These are phyloP conservation scores for Suillus spraguei DNA, from an alignment of 768 basidiomycete genomes.

Conservation along the genomic window DNA sequence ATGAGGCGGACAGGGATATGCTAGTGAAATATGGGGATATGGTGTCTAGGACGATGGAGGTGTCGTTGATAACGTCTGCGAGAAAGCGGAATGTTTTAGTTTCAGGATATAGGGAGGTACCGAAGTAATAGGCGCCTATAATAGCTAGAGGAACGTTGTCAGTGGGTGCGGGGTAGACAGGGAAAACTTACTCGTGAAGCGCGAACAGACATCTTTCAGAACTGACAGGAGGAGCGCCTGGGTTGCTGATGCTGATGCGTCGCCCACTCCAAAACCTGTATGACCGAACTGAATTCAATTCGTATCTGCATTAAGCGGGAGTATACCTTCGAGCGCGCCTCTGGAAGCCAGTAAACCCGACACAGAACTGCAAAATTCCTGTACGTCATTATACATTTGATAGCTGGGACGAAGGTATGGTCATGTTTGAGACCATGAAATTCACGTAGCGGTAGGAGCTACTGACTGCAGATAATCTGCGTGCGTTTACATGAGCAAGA, in stretches of 20 bases:
- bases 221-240: constrained; percentile 65
- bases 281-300: background rate
- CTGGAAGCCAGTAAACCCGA: constrained; percentile 65
- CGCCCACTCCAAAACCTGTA: constrained; percentile 69
- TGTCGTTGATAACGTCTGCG: constrained; percentile 68
- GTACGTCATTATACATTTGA: constrained; percentile 65
- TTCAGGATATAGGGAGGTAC: constrained; percentile 67
- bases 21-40: constrained; percentile 56
- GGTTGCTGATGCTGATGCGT: constrained; percentile 65
- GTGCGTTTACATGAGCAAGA: constrained; percentile 5
- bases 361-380: constrained; percentile 72
- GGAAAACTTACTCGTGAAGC: constrained; percentile 56
- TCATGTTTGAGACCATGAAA: constrained; percentile 12
- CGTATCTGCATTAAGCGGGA: background rate
- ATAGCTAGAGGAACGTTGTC: constrained; percentile 49
- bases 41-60: constrained; percentile 59
- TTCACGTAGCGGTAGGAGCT: constrained; percentile 3
- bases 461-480: constrained; percentile 57
- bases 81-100: constrained; percentile 70
- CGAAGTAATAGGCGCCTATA: constrained; percentile 58
- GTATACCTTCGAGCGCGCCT: constrained; percentile 64
- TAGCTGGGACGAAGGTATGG: constrained; percentile 45
- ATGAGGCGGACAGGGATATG: constrained; percentile 28
- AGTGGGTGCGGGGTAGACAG: no score
- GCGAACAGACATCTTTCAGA: constrained; percentile 65